Base-by-base conservation (phyloP, 2,329 filamentous ascomycete genomes). In the Fusarium continuum region DNA sequence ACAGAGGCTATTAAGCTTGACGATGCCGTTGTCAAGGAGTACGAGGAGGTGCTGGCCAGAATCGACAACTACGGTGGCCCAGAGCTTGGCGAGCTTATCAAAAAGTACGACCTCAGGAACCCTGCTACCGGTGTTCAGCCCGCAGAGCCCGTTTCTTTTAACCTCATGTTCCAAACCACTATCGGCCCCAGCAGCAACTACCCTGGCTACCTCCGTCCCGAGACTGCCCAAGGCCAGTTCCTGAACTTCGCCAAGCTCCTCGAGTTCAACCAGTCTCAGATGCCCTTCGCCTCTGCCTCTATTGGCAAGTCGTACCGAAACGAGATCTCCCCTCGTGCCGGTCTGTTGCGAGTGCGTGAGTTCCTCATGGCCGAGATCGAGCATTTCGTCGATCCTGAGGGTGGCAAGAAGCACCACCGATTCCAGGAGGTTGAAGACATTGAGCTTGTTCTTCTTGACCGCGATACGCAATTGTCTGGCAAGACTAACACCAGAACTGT, bases 321-420 rank as follows among this genome's bases (percentile, higher is more conserved):
- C 76, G 95, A 99, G 75, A 97, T 99, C 70, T 97, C 95, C 0
- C 95, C 95, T 9, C 88, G 95, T 52, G 87, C 92, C 64, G 95
- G 95, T 79, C 88, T 99, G 34, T 81, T 99, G 55, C 91, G 95
- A 70, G 95, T 99, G 36, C 91, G 95, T 71, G 95, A 99, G 77
- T 98, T 99, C 80, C 80, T 97, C 71, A 98, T 99, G 95, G 95
- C 94, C 20, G 95, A 99, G 80, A 97, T 99, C 70, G 95, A 99
- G 82, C 95, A 99, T 78, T 99, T 92, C 74, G 95, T 99, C 68
- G 95, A 99, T 73, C 95, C 95, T 10, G 84, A 95, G 73, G 88
- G 92, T 74, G 92, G 93, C 79, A 99, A 99, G 87, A 96, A 95
- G 80, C 95, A 99, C 76, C 80, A 85, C 47, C 90, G 93, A 53